These are phyloP conservation scores for Fusarium siculi DNA, from an alignment of 2,329 filamentous ascomycete species.

Conservation along the genomic window DNA sequence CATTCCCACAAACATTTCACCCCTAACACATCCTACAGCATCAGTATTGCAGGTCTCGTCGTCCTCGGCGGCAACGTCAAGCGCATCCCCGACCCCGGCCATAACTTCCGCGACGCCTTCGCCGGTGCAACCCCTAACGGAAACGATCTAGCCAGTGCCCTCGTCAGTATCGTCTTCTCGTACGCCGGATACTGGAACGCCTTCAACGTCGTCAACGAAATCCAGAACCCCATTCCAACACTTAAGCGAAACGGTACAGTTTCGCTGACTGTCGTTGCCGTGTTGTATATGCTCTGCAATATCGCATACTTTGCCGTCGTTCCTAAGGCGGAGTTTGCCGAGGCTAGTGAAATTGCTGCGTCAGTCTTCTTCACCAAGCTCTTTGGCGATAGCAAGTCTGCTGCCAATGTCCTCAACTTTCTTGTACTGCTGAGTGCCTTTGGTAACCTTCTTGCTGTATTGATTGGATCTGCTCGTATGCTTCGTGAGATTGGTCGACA, in stretches of 20 bases:
- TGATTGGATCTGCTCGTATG: slow-evolving; percentile 65
- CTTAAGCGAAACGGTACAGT: slow-evolving; percentile 61
- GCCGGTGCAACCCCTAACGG: slow-evolving; percentile 49
- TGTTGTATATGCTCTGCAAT: slow-evolving; percentile 68
- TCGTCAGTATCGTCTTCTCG: slow-evolving; percentile 69
- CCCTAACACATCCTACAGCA: slow-evolving; percentile 33
- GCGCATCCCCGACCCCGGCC: slow-evolving; percentile 45
- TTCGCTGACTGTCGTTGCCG: slow-evolving; percentile 62
- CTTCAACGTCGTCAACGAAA: slow-evolving; percentile 71
- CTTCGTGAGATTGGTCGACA: slow-evolving; percentile 71
- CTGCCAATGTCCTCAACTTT: slow-evolving; percentile 65
- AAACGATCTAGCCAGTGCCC: slow-evolving; percentile 55
- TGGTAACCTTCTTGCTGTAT: slow-evolving; percentile 66
- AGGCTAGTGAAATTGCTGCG: slow-evolving; percentile 65
- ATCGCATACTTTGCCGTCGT: slow-evolving; percentile 70
- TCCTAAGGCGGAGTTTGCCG: slow-evolving; percentile 62
- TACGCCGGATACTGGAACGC: slow-evolving; percentile 68
- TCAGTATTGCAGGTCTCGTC: slow-evolving; percentile 69
- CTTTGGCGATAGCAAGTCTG: slow-evolving; percentile 60
- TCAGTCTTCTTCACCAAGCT: slow-evolving; percentile 68
- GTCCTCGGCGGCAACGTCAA: slow-evolving; percentile 59
- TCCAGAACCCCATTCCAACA: slow-evolving; percentile 68
- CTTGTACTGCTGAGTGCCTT: slow-evolving; percentile 67
- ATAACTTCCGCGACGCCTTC: slow-evolving; percentile 53
- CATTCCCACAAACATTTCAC: rapidly evolving